A percentile compares a stretch with the other conserved stretches of the same genome.
Conservation (phyloP, 2,329 filamentous ascomycete genomes). For the Cladosporium sp. region DNA sequence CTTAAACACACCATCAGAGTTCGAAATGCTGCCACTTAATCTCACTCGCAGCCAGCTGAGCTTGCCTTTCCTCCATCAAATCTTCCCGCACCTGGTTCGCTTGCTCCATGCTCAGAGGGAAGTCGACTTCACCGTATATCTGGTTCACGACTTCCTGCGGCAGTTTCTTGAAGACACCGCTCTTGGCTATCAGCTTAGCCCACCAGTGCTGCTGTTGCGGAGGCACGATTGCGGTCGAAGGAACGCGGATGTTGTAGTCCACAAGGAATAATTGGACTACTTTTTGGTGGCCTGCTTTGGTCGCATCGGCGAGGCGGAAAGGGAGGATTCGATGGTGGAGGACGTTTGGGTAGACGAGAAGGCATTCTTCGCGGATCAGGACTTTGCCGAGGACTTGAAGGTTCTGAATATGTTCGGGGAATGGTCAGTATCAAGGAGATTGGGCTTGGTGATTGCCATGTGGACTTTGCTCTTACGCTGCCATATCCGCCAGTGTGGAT, state of each 20-base stretch:
- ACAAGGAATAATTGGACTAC: conserved; percentile 51
- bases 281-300: conserved; percentile 53
- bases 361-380: conserved; percentile 43
- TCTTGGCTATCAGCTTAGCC: not conserved
- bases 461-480: too few species aligned
- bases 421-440: too few species aligned
- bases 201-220: conserved; percentile 46
- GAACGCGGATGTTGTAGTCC: conserved; percentile 48
- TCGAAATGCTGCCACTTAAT: not conserved
- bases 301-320: conserved; percentile 48
- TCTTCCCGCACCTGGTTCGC: not conserved
- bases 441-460: too few species aligned
- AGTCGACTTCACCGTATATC: conserved; percentile 67
- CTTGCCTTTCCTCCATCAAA: not conserved
- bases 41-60: not conserved
- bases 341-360: conserved; percentile 54
- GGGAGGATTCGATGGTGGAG: conserved; percentile 50
- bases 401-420: conserved; percentile 18
- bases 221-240: conserved; percentile 47
- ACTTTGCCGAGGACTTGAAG: conserved; percentile 48
- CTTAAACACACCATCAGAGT: too few species aligned
- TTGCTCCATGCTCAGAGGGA: not conserved
- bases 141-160: conserved; percentile 62
- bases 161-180: conserved; percentile 82
- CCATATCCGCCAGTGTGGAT: too few species aligned